Conservation (phyloP, 2,329 filamentous ascomycete genomes). For the Aphanocladium album region DNA sequence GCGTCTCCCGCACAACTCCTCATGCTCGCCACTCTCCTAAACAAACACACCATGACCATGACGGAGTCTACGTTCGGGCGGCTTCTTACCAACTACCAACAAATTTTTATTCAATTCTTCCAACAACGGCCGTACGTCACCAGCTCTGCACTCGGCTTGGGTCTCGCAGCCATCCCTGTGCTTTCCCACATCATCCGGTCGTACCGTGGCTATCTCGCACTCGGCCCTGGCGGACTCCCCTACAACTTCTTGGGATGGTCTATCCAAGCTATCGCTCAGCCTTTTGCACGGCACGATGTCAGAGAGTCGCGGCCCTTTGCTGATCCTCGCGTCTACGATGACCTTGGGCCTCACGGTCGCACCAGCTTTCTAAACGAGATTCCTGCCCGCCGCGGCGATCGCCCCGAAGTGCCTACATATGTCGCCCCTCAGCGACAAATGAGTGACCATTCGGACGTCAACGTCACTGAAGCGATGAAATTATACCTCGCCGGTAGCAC, state of each 20-base stretch:
- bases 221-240: slow-evolving; percentile 40
- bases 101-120: neutral
- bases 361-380: slow-evolving; percentile 19
- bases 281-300: slow-evolving; percentile 29
- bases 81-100: neutral
- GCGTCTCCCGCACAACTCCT: neutral
- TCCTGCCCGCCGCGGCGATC: slow-evolving; percentile 18
- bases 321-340: slow-evolving; percentile 16
- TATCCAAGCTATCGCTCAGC: slow-evolving; percentile 28
- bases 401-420: slow-evolving; percentile 30
- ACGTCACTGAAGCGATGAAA: slow-evolving; percentile 19
- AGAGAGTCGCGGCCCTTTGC: slow-evolving; percentile 24
- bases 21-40: neutral
- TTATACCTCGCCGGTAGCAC: slow-evolving; percentile 21
- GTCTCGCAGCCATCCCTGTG: slow-evolving; percentile 2
- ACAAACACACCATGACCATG: neutral
- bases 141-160: neutral
- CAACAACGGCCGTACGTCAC: neutral
- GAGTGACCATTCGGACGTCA: slow-evolving; percentile 18
- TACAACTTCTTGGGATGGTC: slow-evolving; percentile 39
- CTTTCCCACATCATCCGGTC: slow-evolving; percentile 22
- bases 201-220: slow-evolving; percentile 36
- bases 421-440: slow-evolving; percentile 36
- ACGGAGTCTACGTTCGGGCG: neutral
- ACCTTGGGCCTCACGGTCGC: slow-evolving; percentile 23